phyloP scores from a whole-genome alignment of 768 basidiomycete genomes.

The Sutorius australiensis region DNA sequence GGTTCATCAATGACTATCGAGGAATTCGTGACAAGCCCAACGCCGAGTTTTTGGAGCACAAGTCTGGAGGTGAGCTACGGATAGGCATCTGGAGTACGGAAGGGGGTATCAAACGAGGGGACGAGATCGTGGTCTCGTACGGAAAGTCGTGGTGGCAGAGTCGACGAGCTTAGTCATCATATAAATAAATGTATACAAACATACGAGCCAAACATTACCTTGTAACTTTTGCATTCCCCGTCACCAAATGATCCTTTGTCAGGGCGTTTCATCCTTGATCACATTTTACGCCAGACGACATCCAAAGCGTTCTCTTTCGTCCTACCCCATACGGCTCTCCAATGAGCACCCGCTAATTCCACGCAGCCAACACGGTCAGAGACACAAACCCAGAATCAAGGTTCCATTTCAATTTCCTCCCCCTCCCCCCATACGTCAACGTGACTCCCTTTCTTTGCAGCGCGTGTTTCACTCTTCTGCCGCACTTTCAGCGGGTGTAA shows the following conservation, averaged over 20 bases:
- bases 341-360: conserved; percentile 21
- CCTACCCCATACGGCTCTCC: conserved; percentile 38
- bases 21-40: conserved; percentile 70
- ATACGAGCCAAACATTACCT: neutral
- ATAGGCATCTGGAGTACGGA: conserved; percentile 74
- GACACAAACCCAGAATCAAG: conserved; percentile 33
- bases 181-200: conserved; percentile 22
- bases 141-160: conserved; percentile 83
- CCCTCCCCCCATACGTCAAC: conserved; percentile 5
- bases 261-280: conserved; percentile 49
- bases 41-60: conserved; percentile 60
- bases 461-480: conserved; percentile 73
- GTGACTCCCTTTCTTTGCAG: conserved; percentile 39
- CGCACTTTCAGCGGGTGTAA: conserved; percentile 47
- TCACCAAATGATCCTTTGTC: conserved; percentile 48
- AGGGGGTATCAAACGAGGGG: conserved; percentile 65
- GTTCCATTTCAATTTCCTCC: conserved; percentile 29
- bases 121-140: conserved; percentile 85
- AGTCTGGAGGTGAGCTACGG: conserved; percentile 58
- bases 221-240: neutral
- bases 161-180: conserved; percentile 17
- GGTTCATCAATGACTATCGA: conserved; percentile 90
- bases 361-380: conserved; percentile 15
- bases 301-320: conserved; percentile 33
- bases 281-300: conserved; percentile 50